Percentiles rank a stretch among this genome's conserved stretches.
These are phyloP conservation scores for Trichoderma sp. DNA, from an alignment of 2,329 filamentous ascomycete genomes.

Conservation along the genomic window DNA sequence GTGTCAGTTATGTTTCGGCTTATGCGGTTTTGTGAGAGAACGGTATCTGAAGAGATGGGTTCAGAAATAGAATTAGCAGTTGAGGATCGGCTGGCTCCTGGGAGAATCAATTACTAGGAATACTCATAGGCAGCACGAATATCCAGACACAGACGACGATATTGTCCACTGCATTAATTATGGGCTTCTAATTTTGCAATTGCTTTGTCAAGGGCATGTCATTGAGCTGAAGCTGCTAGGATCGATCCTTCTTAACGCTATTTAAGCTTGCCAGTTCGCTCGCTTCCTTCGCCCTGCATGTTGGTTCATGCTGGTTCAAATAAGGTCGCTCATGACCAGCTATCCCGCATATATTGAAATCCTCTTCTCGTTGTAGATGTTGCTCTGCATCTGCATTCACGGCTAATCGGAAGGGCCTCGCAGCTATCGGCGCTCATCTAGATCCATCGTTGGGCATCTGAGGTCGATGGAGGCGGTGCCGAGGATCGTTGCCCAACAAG, in stretches of 20 bases:
- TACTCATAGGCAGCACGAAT: neutral
- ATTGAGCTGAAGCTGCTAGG: neutral
- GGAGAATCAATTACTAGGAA: too few species aligned
- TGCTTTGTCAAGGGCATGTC: slow-evolving; percentile 6
- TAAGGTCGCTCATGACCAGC: neutral
- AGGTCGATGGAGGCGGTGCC: slow-evolving; percentile 12
- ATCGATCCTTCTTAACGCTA: neutral
- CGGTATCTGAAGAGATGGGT: neutral
- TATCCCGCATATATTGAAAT: neutral
- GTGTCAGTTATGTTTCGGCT: slow-evolving; percentile 93
- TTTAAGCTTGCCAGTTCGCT: neutral
- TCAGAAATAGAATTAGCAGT: neutral
- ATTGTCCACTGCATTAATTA: neutral
- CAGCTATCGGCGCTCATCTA: neutral
- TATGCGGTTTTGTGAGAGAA: slow-evolving; percentile 70
- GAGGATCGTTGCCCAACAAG: slow-evolving; percentile 6
- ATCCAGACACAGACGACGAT: neutral
- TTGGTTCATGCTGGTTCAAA: neutral
- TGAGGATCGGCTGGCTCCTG: too few species aligned
- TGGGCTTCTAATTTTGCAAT: neutral
- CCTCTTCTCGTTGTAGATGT: neutral
- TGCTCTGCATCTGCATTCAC: neutral
- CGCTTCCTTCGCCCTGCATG: neutral
- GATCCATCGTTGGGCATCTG: slow-evolving; percentile 11
- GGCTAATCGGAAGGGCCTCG: neutral